Conservation (phyloP, 352 stramenopile species). For the Pseudoperonospora humuli region DNA sequence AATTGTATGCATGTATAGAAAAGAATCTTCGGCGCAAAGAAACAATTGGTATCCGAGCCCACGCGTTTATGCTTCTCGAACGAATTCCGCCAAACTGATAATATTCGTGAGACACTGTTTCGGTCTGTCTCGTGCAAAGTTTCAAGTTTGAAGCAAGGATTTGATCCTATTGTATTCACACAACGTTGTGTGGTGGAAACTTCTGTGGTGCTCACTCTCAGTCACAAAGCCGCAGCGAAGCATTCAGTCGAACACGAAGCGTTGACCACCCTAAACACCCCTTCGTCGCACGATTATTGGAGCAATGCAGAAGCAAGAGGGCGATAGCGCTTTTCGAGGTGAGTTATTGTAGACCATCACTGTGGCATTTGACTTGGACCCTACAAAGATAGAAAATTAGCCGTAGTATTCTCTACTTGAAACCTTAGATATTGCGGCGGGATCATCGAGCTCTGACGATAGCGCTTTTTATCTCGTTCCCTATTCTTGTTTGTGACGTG, state of each 20-base stretch:
- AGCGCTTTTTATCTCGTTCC: background rate
- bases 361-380: background rate
- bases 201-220: background rate
- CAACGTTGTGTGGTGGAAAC: background rate
- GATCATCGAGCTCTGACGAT: slow-evolving; percentile 3
- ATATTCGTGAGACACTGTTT: background rate
- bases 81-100: background rate
- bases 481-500: background rate
- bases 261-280: slow-evolving; percentile 1
- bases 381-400: no score
- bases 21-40: background rate
- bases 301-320: slow-evolving; percentile 9
- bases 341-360: background rate
- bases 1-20: background rate
- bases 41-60: no score
- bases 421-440: no score
- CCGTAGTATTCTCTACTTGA: no score
- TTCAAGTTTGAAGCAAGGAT: slow-evolving; percentile 2
- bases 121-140: slow-evolving; percentile 1
- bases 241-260: background rate
- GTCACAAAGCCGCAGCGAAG: slow-evolving; percentile 7
- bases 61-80: no score
- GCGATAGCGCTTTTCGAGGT: slow-evolving; percentile 8
- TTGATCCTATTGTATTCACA: background rate
- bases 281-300: background rate